Percentiles rank a stretch among this genome's conserved stretches.
phyloP scores from a whole-genome alignment of 163 green algal genomes.

The Prototheca cutis region DNA sequence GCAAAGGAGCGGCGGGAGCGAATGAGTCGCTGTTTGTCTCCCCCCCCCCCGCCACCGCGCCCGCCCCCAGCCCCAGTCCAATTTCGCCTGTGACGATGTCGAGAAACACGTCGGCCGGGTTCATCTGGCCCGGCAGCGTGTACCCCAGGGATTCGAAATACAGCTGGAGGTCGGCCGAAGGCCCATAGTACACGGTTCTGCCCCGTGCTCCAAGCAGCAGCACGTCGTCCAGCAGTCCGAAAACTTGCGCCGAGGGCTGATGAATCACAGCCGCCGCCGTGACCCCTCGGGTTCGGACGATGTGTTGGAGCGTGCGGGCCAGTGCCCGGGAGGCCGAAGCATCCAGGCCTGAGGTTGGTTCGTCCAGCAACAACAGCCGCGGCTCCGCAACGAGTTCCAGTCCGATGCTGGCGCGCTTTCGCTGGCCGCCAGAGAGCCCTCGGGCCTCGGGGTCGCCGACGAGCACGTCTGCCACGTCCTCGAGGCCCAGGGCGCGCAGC shows the following conservation, averaged over 20 bases:
- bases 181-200: slow-evolving; percentile 36
- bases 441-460: slow-evolving; percentile 42
- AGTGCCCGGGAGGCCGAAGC: slow-evolving; percentile 27
- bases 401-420: slow-evolving; percentile 58
- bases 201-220: slow-evolving; percentile 40
- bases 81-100: slow-evolving; percentile 42
- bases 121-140: slow-evolving; percentile 29
- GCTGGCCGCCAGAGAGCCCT: slow-evolving; percentile 51
- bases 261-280: slow-evolving; percentile 39
- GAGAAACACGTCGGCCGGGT: slow-evolving; percentile 41
- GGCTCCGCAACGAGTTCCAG: slow-evolving; percentile 49
- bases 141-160: slow-evolving; percentile 43
- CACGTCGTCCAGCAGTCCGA: slow-evolving; percentile 36
- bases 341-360: slow-evolving; percentile 42
- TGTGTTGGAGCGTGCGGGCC: slow-evolving; percentile 13
- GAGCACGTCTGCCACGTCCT: slow-evolving; percentile 29
- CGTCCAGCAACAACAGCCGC: slow-evolving; percentile 36
- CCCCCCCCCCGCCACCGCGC: background rate
- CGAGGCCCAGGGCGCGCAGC: slow-evolving; percentile 18
- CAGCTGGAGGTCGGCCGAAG: slow-evolving; percentile 8
- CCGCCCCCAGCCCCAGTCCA: background rate
- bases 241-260: slow-evolving; percentile 32
- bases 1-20: slow-evolving; percentile 35
- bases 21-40: too few relatives aligned
- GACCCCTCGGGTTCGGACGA: slow-evolving; percentile 12